These are phyloP conservation scores for Podospora australis DNA, from an alignment of 495 filamentous ascomycete genomes.

Conservation along the genomic window DNA sequence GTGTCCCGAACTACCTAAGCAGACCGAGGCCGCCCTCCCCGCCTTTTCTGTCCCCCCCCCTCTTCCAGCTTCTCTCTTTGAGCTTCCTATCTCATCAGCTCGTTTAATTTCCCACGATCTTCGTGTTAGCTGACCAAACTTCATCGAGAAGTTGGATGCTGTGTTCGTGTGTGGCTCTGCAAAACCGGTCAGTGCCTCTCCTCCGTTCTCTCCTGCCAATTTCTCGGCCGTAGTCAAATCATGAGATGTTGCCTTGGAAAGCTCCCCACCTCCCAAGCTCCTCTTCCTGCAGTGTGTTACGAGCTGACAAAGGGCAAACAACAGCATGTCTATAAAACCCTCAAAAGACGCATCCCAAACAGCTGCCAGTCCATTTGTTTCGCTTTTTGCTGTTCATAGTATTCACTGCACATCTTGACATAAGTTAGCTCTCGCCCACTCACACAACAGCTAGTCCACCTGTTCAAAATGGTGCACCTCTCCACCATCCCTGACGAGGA, in stretches of 20 bases:
- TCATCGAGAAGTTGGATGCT: not conserved
- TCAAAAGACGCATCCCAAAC: not conserved
- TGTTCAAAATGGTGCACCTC: slow-evolving; percentile 63
- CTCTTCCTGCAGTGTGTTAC: not conserved
- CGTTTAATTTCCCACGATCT: not conserved
- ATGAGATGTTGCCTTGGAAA: slow-evolving; percentile 10
- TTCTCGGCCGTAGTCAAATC: slow-evolving; percentile 9
- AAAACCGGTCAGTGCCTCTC: slow-evolving; percentile 11
- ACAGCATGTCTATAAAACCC: slow-evolving; percentile 5
- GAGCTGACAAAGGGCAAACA: slow-evolving; percentile 2
- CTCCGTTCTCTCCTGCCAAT: not conserved
- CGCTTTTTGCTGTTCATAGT: too few relatives aligned
- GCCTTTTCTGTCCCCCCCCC: not conserved
- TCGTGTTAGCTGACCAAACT: too few relatives aligned
- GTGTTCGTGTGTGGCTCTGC: not conserved
- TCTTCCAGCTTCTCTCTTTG: not conserved
- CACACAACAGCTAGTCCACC: too few relatives aligned
- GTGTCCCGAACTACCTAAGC: too few relatives aligned
- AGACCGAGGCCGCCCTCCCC: not conserved
- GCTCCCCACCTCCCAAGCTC: slow-evolving; percentile 10
- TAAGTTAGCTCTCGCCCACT: too few relatives aligned
- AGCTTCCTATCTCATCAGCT: not conserved
- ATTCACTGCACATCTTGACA: too few relatives aligned
- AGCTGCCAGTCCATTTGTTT: not conserved
- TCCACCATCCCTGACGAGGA: slow-evolving; percentile 47